Evolutionary conservation across 768 basidiomycete genomes (phyloP), one percentile per base, ranked within the genome.

Genomic region (Galerina marginata): DNA sequence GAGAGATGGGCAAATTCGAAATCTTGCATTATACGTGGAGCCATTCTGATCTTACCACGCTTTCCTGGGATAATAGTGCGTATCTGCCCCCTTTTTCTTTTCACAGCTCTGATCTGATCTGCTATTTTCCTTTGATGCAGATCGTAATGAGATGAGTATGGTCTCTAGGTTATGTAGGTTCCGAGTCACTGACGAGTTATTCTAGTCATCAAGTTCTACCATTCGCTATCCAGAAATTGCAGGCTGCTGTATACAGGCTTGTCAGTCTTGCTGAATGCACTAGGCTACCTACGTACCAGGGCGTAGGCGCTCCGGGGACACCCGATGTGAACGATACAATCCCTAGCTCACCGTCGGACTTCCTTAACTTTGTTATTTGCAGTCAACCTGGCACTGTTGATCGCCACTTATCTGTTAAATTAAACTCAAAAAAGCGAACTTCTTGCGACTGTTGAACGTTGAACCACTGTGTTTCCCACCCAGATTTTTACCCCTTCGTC

Each of bases 1-100:
- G 4, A 86, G 85, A 52, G 84, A 91, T 62, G 73, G 66, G 2
- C 75, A 77, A 10, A 74, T 92, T 4, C 87, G 94, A 16, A 79
- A 83, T 23, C 65, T 90, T 0, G 87, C 90, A 3, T 68, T 86
- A 39, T 81, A 79, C 42, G n/a, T n/a, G n/a, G n/a, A n/a, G n/a
- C n/a, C n/a, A n/a, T n/a, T n/a, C n/a, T n/a, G n/a, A n/a, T n/a
- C n/a, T n/a, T n/a, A n/a, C n/a, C n/a, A n/a, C n/a, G n/a, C n/a
- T n/a, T n/a, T n/a, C n/a, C n/a, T n/a, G n/a, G n/a, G n/a, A n/a
- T n/a, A n/a, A n/a, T n/a, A n/a, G n/a, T n/a, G n/a, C n/a, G n/a
- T n/a, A n/a, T n/a, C n/a, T n/a, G n/a, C n/a, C n/a, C n/a, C n/a
- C n/a, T n/a, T n/a, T n/a, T n/a, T n/a, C n/a, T n/a, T n/a, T n/a